Percentiles rank a stretch among this genome's conserved stretches.
phyloP scores from a whole-genome alignment of 345 rosid genomes.

The Sonneratia caseolaris region DNA sequence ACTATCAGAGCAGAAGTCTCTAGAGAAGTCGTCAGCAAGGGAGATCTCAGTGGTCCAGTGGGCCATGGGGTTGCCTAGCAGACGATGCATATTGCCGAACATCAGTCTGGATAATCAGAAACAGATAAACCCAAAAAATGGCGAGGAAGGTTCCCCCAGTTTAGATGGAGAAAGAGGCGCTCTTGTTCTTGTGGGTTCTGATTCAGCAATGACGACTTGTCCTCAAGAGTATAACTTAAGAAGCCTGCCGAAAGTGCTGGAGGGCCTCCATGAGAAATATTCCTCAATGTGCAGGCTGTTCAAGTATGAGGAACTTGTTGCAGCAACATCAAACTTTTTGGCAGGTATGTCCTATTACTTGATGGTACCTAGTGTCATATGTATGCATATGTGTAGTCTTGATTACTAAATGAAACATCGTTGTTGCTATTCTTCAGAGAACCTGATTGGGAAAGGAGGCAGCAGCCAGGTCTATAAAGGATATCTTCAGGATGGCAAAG shows the following conservation, averaged over 20 bases:
- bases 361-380: background rate
- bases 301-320: constrained; percentile 58
- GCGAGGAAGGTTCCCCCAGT: too few relatives aligned
- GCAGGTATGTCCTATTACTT: constrained; percentile 37
- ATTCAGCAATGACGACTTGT: constrained; percentile 12
- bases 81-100: constrained; percentile 23
- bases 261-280: constrained; percentile 50
- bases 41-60: constrained; percentile 62
- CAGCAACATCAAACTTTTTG: constrained; percentile 61
- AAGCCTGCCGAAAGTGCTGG: constrained; percentile 45
- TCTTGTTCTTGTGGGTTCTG: too few relatives aligned
- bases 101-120: constrained; percentile 25
- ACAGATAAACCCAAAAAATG: too few relatives aligned
- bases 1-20: constrained; percentile 20
- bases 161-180: too few relatives aligned
- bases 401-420: background rate
- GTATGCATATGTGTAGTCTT: background rate
- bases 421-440: constrained; percentile 31
- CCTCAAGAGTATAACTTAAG: constrained; percentile 23
- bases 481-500: constrained; percentile 60
- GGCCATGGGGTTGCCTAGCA: constrained; percentile 50
- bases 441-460: constrained; percentile 87
- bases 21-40: constrained; percentile 30
- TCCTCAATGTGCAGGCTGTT: constrained; percentile 74
- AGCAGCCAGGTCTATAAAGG: constrained; percentile 87